phyloP scores from a whole-genome alignment of 75 land plant species.

The Adiantum capillusveneris region DNA sequence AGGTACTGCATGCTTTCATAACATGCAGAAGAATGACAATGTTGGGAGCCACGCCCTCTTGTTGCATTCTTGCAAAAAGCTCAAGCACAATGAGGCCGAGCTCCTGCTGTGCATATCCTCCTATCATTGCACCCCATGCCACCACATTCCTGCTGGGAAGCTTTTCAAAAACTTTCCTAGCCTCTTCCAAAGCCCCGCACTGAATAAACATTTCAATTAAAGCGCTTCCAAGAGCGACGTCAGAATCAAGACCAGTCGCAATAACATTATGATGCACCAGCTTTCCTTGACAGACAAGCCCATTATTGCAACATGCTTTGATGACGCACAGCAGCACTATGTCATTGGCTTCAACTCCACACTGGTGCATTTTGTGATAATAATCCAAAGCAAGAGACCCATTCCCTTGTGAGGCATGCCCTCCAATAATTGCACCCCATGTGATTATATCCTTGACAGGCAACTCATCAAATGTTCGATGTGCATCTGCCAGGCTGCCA shows the following conservation, averaged over 20 bases:
- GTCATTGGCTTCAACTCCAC: slow-evolving; percentile 18
- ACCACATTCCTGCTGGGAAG: background rate
- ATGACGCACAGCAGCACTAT: slow-evolving; percentile 30
- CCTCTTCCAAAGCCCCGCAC: slow-evolving; percentile 2
- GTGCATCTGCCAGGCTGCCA: slow-evolving; percentile 32
- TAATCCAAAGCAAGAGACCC: slow-evolving; percentile 22
- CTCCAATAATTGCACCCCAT: slow-evolving; percentile 39
- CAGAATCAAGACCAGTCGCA: slow-evolving; percentile 22
- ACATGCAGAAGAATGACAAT: background rate
- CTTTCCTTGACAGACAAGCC: slow-evolving; percentile 17
- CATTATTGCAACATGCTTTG: slow-evolving; percentile 11
- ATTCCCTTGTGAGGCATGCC: slow-evolving; percentile 24
- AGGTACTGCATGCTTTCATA: background rate
- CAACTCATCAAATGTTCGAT: slow-evolving; percentile 26
- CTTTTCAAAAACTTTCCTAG: background rate
- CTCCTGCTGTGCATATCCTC: background rate
- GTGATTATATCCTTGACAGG: slow-evolving; percentile 29
- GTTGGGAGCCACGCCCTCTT: too few relatives aligned
- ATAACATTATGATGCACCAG: slow-evolving; percentile 25
- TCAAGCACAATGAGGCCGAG: too few relatives aligned
- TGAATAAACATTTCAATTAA: slow-evolving; percentile 34
- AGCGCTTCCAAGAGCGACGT: slow-evolving; percentile 28
- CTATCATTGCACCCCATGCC: background rate
- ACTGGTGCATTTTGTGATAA: slow-evolving; percentile 34
- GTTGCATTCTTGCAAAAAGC: too few relatives aligned